These are phyloP conservation scores for Arthrinium phaeospermum DNA, from an alignment of 2,329 filamentous ascomycete species.

Conservation along the genomic window DNA sequence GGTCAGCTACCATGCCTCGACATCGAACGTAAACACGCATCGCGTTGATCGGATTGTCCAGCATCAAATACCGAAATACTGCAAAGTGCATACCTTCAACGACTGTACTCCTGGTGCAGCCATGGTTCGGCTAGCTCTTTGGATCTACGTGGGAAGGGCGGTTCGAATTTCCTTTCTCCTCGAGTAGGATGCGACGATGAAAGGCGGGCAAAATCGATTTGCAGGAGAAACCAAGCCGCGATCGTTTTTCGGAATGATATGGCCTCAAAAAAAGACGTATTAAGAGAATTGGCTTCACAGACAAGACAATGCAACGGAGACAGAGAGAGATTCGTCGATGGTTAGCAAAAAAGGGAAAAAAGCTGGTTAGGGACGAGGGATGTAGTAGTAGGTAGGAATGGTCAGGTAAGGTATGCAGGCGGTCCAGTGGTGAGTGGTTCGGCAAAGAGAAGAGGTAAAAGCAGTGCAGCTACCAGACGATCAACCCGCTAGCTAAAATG, in stretches of 20 bases:
- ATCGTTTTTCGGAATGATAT: background rate
- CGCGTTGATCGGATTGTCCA: background rate
- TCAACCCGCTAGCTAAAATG: constrained; percentile 16
- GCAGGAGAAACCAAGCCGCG: background rate
- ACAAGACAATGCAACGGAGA: constrained; percentile 17
- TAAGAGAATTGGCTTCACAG: constrained; percentile 11
- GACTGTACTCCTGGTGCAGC: constrained; percentile 22
- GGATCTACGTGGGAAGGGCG: constrained; percentile 7
- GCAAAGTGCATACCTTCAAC: constrained; percentile 19
- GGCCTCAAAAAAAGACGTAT: constrained; percentile 10
- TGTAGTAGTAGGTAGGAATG: constrained; percentile 17
- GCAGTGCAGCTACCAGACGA: constrained; percentile 16
- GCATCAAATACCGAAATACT: background rate
- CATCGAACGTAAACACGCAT: background rate
- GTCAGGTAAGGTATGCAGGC: constrained; percentile 9
- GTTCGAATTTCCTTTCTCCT: constrained; percentile 17
- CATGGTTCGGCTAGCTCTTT: constrained; percentile 17
- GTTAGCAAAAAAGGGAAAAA: constrained; percentile 17
- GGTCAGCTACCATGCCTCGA: background rate
- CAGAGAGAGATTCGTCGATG: constrained; percentile 16
- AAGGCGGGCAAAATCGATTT: constrained; percentile 19
- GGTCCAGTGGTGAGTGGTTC: constrained; percentile 10
- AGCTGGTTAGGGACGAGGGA: constrained; percentile 18
- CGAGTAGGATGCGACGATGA: constrained; percentile 8
- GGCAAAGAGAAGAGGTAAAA: constrained; percentile 17